phyloP scores from a whole-genome alignment of 768 basidiomycete species.

The Pleurotus pulmonarius region DNA sequence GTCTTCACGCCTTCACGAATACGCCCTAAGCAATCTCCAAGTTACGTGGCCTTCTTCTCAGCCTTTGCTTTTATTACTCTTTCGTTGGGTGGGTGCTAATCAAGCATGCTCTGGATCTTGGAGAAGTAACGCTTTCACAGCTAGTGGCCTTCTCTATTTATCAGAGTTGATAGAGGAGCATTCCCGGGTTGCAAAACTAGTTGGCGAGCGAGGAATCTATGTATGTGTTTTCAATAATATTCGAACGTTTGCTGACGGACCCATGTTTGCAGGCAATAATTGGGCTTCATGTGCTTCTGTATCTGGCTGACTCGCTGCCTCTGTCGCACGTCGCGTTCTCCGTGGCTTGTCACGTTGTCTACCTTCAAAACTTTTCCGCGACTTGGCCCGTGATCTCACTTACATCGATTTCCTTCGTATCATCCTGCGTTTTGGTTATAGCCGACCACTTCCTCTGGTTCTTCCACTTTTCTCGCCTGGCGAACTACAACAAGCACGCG shows the following conservation, averaged over 20 bases:
- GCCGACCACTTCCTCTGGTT: slow-evolving; percentile 96
- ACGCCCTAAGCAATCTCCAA: slow-evolving; percentile 20
- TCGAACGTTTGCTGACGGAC: slow-evolving; percentile 10
- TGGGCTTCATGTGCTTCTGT: slow-evolving; percentile 69
- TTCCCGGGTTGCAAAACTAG: slow-evolving; percentile 70
- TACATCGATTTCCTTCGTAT: slow-evolving; percentile 77
- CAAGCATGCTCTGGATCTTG: background rate
- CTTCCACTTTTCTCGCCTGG: slow-evolving; percentile 81
- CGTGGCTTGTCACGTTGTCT: slow-evolving; percentile 79
- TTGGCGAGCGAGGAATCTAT: slow-evolving; percentile 86
- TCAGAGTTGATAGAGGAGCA: slow-evolving; percentile 97
- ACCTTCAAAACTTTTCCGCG: slow-evolving; percentile 87
- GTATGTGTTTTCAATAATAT: slow-evolving; percentile 44
- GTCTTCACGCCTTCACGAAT: slow-evolving; percentile 7
- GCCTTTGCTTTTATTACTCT: slow-evolving; percentile 91
- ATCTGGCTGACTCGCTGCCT: slow-evolving; percentile 80
- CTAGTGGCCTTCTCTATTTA: slow-evolving; percentile 89
- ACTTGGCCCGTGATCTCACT: slow-evolving; percentile 94
- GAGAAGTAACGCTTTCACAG: slow-evolving; percentile 35
- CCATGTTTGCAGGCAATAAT: slow-evolving; percentile 64
- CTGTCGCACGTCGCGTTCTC: slow-evolving; percentile 73
- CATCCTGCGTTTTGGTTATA: slow-evolving; percentile 83
- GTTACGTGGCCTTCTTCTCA: slow-evolving; percentile 71
- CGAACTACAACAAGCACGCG: slow-evolving; percentile 57
- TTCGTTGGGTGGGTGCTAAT: slow-evolving; percentile 67